These are phyloP conservation scores for Thalassiosira mediterranea DNA, from an alignment of 352 stramenopile genomes.

Conservation along the genomic window DNA sequence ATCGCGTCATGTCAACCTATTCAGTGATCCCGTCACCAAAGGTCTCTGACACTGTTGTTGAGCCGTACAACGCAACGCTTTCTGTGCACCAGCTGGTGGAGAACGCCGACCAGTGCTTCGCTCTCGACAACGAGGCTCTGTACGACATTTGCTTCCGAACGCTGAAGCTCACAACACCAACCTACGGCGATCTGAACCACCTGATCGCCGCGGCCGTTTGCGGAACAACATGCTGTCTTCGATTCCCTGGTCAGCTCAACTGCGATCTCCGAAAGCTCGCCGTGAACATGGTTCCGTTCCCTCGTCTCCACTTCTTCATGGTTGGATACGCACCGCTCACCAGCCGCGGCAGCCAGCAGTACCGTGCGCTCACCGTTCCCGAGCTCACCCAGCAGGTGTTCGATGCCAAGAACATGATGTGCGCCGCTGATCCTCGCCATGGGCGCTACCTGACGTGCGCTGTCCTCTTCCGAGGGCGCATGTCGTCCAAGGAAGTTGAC, in stretches of 20 bases:
- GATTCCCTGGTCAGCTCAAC: constrained; percentile 98
- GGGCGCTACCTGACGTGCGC: constrained; percentile 93
- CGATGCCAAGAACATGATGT: constrained; percentile 58
- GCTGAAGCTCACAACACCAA: constrained; percentile 97
- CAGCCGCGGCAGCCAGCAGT: constrained; percentile 90
- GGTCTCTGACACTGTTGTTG: constrained; percentile 96
- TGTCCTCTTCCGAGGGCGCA: constrained; percentile 69
- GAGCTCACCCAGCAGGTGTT: constrained; percentile 49
- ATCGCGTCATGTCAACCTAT: constrained; percentile 97
- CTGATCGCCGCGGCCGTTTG: constrained; percentile 96
- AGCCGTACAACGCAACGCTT: constrained; percentile 98
- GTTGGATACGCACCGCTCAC: constrained; percentile 98
- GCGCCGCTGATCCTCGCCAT: constrained; percentile 46
- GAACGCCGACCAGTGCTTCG: constrained; percentile 96
- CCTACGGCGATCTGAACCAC: constrained; percentile 98
- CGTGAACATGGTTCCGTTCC: constrained; percentile 99
- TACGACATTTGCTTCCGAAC: constrained; percentile 97
- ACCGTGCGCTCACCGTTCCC: constrained; percentile 45
- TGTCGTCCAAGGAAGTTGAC: constrained; percentile 45
- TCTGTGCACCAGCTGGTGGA: constrained; percentile 95
- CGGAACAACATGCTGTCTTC: constrained; percentile 98
- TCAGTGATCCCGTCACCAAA: constrained; percentile 94
- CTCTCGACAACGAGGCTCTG: constrained; percentile 97
- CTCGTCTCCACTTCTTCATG: constrained; percentile 99
- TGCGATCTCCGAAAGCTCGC: constrained; percentile 99